phyloP scores from a whole-genome alignment of 208 protist genomes.

The Trypanosoma brucei region DNA sequence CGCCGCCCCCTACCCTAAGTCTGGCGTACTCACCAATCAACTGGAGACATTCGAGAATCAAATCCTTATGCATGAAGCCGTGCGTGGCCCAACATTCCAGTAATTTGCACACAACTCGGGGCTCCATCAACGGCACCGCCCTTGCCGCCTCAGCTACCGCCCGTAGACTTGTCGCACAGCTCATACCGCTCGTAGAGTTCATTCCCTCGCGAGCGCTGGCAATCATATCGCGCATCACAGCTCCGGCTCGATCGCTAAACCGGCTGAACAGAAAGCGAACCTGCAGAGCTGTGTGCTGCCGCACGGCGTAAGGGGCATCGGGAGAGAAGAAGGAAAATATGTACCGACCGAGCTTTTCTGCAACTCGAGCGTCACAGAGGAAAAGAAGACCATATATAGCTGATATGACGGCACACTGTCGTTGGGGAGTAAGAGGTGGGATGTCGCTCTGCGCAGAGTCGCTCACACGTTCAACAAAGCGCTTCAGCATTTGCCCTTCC shows the following conservation, averaged over 20 bases:
- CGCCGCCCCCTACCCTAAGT: background rate
- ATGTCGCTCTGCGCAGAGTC: constrained; percentile 22
- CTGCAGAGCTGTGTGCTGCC: constrained; percentile 49
- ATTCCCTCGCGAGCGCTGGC: constrained; percentile 47
- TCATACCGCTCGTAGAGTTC: constrained; percentile 32
- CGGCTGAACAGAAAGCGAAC: constrained; percentile 46
- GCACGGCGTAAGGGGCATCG: constrained; percentile 40
- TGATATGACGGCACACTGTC: constrained; percentile 31
- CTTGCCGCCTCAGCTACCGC: constrained; percentile 55
- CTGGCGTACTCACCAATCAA: constrained; percentile 25
- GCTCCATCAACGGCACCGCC: constrained; percentile 43
- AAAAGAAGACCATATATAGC: constrained; percentile 34
- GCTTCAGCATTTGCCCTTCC: constrained; percentile 19
- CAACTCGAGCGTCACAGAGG: constrained; percentile 32
- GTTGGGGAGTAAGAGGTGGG: constrained; percentile 23
- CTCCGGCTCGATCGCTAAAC: constrained; percentile 28
- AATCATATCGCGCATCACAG: constrained; percentile 59
- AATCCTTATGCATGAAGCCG: constrained; percentile 39
- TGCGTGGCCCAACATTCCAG: constrained; percentile 73
- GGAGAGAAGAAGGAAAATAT: constrained; percentile 58
- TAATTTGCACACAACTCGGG: constrained; percentile 56
- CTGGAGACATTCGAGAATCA: constrained; percentile 51
- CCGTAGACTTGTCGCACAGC: constrained; percentile 59
- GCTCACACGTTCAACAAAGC: constrained; percentile 24
- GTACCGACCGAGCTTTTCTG: constrained; percentile 54